Conservation (phyloP, 2,329 filamentous ascomycete genomes). For the Venturia aucupariae region DNA sequence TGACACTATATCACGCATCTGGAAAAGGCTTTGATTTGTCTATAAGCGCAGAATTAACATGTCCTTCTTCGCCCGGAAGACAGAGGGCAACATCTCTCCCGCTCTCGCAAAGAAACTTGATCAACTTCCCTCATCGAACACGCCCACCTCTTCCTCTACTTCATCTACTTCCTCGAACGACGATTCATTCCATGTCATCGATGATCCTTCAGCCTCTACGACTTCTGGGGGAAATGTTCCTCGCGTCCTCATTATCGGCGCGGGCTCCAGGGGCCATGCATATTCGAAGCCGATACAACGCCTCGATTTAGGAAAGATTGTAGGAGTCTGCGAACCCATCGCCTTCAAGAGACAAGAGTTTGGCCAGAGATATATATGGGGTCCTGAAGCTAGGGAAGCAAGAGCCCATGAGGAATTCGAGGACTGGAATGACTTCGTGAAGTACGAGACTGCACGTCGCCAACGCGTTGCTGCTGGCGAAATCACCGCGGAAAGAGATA, state of each 20-base stretch:
- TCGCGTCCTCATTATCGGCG: conserved; percentile 30
- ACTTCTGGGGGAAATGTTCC: conserved; percentile 5
- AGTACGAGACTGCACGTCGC: conserved; percentile 58
- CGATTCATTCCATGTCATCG: not conserved
- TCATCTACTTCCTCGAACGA: not conserved
- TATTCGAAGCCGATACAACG: conserved; percentile 23
- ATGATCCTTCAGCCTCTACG: not conserved
- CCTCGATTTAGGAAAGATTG: conserved; percentile 49
- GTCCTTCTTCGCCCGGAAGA: conserved; percentile 8
- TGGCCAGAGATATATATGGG: conserved; percentile 66
- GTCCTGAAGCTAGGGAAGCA: conserved; percentile 36
- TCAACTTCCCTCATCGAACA: not conserved
- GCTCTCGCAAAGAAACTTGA: conserved; percentile 7
- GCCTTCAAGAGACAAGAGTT: conserved; percentile 65
- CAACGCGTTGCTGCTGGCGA: conserved; percentile 36
- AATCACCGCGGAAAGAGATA: conserved; percentile 13
- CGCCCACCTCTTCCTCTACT: not conserved
- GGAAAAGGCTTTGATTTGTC: not conserved
- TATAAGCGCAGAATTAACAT: not conserved
- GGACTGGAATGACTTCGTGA: conserved; percentile 65
- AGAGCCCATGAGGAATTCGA: conserved; percentile 49
- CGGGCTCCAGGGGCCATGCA: conserved; percentile 28
- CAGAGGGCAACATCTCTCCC: not conserved
- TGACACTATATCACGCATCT: not conserved
- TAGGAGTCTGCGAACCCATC: conserved; percentile 73